Conservation (phyloP, 148 eudicot species). For the Suaeda aralocaspica region DNA sequence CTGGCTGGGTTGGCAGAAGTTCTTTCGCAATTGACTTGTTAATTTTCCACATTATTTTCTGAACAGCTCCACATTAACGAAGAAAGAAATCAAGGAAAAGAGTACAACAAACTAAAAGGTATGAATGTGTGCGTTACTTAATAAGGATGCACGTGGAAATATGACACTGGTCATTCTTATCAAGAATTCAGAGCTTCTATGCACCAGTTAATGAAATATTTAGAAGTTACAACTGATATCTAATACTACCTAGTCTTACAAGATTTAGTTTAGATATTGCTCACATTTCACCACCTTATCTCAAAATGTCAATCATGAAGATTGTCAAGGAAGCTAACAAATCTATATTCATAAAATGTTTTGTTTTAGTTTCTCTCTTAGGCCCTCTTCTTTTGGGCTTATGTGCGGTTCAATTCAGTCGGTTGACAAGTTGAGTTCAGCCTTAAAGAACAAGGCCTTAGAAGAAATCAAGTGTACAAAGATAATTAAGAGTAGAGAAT, state of each 20-base stretch:
- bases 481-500: neutral
- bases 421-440: too few relatives aligned
- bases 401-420: too few relatives aligned
- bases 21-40: slow-evolving; percentile 98
- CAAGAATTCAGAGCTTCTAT: neutral
- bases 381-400: too few relatives aligned
- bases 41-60: slow-evolving; percentile 99
- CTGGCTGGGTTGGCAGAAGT: slow-evolving; percentile 83
- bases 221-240: too few relatives aligned
- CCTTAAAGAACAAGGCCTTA: too few relatives aligned
- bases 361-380: neutral
- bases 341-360: neutral
- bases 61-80: slow-evolving; percentile 46
- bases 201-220: neutral
- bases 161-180: neutral
- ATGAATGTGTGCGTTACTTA: too few relatives aligned
- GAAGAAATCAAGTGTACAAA: neutral
- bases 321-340: too few relatives aligned
- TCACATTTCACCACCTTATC: neutral
- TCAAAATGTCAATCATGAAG: neutral
- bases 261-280: neutral
- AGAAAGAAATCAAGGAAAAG: slow-evolving; percentile 22
- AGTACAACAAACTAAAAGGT: neutral
- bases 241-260: too few relatives aligned
- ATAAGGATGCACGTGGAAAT: too few relatives aligned